A percentile compares a stretch with the other conserved stretches of the same genome.
phyloP scores from a whole-genome alignment of 2,329 filamentous ascomycete genomes.

The Beauveria brongniartii region DNA sequence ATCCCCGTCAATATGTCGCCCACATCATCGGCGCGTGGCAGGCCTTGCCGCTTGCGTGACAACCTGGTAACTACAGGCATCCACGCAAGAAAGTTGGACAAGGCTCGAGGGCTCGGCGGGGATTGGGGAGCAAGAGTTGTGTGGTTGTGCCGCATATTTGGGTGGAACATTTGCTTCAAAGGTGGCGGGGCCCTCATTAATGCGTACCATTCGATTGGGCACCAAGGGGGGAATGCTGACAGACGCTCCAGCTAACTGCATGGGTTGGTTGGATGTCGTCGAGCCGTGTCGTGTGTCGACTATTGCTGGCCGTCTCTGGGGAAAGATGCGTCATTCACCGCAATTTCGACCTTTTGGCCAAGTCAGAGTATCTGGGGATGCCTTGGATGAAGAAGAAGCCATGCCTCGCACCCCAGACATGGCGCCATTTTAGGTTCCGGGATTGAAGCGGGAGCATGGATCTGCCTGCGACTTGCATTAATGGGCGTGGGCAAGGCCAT shows the following conservation, averaged over 20 bases:
- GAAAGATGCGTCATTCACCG: slow-evolving; percentile 10
- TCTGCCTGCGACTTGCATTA: background rate
- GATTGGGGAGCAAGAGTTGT: no score
- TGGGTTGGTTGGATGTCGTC: slow-evolving; percentile 7
- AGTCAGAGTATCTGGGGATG: background rate
- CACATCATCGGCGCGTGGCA: background rate
- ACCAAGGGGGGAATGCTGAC: slow-evolving; percentile 1
- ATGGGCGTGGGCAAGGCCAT: background rate
- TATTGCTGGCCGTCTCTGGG: background rate
- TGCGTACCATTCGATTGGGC: slow-evolving; percentile 12
- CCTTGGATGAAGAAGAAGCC: background rate
- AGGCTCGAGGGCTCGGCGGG: no score
- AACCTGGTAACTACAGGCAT: no score
- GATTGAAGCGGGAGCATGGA: background rate
- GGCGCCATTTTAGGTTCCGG: slow-evolving; percentile 6
- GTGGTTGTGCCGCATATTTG: slow-evolving; percentile 4
- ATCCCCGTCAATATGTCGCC: background rate
- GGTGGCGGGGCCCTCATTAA: slow-evolving; percentile 9
- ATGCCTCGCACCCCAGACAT: background rate
- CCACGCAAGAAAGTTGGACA: no score
- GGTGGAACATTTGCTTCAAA: slow-evolving; percentile 2
- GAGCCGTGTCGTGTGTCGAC: slow-evolving; percentile 1
- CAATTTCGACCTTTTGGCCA: background rate
- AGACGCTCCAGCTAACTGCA: background rate
- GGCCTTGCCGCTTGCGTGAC: no score